A percentile compares a stretch with the other conserved stretches of the same genome.
Conservation (phyloP, 768 basidiomycete species). For the Mycena vulgaris region DNA sequence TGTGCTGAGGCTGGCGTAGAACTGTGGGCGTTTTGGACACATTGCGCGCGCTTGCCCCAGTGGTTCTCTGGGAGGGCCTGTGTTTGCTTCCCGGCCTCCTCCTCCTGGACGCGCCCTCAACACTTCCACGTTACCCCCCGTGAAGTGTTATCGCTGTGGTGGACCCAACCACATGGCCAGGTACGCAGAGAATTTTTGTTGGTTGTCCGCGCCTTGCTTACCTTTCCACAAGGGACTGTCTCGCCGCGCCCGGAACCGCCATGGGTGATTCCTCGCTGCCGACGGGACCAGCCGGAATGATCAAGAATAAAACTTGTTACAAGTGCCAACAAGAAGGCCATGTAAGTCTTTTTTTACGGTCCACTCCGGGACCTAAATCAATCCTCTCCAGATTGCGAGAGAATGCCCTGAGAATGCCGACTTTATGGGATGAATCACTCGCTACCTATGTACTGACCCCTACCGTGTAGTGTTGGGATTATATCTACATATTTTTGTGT, state of each 20-base stretch:
- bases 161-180: constrained; percentile 91
- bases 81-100: constrained; percentile 77
- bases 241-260: constrained; percentile 77
- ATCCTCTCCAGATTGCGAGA: constrained; percentile 67
- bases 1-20: constrained; percentile 57
- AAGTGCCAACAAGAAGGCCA: constrained; percentile 92
- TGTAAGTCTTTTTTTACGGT: constrained; percentile 61
- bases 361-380: not conserved
- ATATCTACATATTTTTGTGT: constrained; percentile 16
- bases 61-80: constrained; percentile 55
- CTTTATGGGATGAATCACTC: constrained; percentile 59
- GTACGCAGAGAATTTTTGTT: constrained; percentile 52
- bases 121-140: constrained; percentile 82
- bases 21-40: constrained; percentile 87
- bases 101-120: constrained; percentile 84
- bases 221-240: constrained; percentile 76
- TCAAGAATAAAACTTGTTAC: constrained; percentile 87
- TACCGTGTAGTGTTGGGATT: constrained; percentile 11
- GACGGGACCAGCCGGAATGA: constrained; percentile 62
- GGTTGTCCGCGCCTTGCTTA: constrained; percentile 16
- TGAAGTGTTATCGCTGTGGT: constrained; percentile 93
- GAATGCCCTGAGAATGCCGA: constrained; percentile 74
- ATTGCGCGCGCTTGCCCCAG: constrained; percentile 84
- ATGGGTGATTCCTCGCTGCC: constrained; percentile 59
- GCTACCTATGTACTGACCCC: constrained; percentile 4